These are phyloP conservation scores for Persicaria tinctoria DNA, from an alignment of 148 eudicot species.

Conservation along the genomic window DNA sequence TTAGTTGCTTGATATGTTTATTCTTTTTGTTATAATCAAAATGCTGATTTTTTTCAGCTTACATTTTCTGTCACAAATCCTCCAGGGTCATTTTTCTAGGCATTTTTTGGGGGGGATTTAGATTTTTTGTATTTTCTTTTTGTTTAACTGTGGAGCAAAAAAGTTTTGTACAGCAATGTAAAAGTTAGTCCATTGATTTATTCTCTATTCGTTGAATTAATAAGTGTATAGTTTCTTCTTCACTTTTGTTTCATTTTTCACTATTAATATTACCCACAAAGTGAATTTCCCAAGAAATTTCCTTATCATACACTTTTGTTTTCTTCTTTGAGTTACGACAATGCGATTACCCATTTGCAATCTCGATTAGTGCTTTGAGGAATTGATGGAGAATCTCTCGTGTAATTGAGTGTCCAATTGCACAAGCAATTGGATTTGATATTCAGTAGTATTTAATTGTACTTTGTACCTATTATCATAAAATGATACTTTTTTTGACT, in stretches of 20 bases:
- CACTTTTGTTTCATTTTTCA: not conserved
- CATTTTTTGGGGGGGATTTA: not conserved
- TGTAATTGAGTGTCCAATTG: no score
- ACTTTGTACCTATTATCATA: no score
- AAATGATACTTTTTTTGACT: no score
- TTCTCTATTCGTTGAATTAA: not conserved
- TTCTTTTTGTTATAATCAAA: not conserved
- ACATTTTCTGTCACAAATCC: slow-evolving; percentile 29
- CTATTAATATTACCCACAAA: no score
- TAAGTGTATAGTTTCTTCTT: slow-evolving; percentile 14
- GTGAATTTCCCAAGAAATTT: no score
- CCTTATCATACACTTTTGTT: not conserved
- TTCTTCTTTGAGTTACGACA: not conserved
- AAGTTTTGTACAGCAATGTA: slow-evolving; percentile 26
- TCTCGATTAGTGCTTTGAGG: no score
- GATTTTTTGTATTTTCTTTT: slow-evolving; percentile 1
- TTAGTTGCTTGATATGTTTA: slow-evolving; percentile 24
- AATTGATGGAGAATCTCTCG: no score
- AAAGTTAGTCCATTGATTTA: slow-evolving; percentile 14
- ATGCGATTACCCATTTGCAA: no score
- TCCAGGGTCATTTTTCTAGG: slow-evolving; percentile 12
- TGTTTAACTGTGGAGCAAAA: slow-evolving; percentile 21
- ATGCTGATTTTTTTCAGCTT: slow-evolving; percentile 43
- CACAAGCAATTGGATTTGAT: no score
- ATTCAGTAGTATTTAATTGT: no score